These are phyloP conservation scores for Phlegmacium glaucopus DNA, from an alignment of 768 basidiomycete genomes.

Conservation along the genomic window DNA sequence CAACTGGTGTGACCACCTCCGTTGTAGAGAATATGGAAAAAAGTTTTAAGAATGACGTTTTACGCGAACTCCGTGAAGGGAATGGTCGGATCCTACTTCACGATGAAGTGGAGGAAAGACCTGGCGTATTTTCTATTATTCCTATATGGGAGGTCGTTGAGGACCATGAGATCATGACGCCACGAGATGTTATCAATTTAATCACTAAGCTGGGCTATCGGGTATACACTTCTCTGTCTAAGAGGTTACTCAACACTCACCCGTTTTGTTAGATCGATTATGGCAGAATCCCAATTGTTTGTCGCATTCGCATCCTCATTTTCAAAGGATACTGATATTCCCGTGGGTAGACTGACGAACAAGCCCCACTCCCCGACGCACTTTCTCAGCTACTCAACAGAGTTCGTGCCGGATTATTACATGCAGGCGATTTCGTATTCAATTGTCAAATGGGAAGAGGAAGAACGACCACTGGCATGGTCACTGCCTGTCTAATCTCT, in stretches of 20 bases:
- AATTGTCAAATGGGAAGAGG: slow-evolving; percentile 97
- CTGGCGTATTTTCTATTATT: slow-evolving; percentile 86
- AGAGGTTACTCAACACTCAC: background rate
- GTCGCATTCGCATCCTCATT: slow-evolving; percentile 21
- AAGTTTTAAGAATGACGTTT: slow-evolving; percentile 82
- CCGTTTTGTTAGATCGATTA: slow-evolving; percentile 64
- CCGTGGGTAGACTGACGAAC: slow-evolving; percentile 83
- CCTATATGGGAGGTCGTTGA: slow-evolving; percentile 92
- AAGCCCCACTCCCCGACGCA: slow-evolving; percentile 89
- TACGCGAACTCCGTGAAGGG: slow-evolving; percentile 71
- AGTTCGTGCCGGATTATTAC: slow-evolving; percentile 52
- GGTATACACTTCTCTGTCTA: slow-evolving; percentile 37
- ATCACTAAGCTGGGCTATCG: slow-evolving; percentile 75
- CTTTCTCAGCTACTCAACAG: slow-evolving; percentile 77
- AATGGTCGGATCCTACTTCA: slow-evolving; percentile 85
- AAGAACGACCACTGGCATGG: slow-evolving; percentile 95
- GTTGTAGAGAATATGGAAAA: slow-evolving; percentile 92
- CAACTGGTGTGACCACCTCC: slow-evolving; percentile 88
- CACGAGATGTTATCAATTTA: slow-evolving; percentile 75
- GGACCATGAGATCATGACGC: slow-evolving; percentile 83
- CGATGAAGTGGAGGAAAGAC: slow-evolving; percentile 92
- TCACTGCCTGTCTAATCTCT: slow-evolving; percentile 83
- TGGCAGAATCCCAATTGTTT: slow-evolving; percentile 84
- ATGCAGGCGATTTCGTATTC: slow-evolving; percentile 80
- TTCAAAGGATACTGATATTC: slow-evolving; percentile 2